Evolutionary conservation across 352 stramenopile genomes (phyloP).

Genomic region (Phytopythium helicoides): DNA sequence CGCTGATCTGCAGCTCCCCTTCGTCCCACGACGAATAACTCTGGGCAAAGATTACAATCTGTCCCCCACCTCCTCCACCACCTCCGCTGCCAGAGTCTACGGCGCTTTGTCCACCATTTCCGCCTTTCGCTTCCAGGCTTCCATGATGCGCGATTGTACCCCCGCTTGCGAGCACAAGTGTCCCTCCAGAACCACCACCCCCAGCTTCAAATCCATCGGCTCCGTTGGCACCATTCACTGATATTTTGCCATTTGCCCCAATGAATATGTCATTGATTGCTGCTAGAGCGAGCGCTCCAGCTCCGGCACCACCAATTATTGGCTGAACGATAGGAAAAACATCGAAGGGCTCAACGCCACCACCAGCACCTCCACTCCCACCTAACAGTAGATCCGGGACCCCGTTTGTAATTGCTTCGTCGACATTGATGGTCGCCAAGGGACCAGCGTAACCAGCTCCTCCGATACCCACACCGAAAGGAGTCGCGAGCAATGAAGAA

Average conservation of each 20-base stretch:
- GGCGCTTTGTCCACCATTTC: conserved; percentile 68
- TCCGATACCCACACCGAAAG: conserved; percentile 57
- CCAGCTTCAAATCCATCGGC: conserved; percentile 52
- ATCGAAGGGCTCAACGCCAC: conserved; percentile 79
- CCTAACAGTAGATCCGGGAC: conserved; percentile 81
- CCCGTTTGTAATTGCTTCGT: background rate
- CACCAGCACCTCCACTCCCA: conserved; percentile 90
- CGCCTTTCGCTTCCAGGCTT: conserved; percentile 71
- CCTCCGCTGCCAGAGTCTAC: conserved; percentile 29
- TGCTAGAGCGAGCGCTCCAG: conserved; percentile 81
- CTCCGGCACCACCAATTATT: conserved; percentile 89
- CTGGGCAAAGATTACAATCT: conserved; percentile 89
- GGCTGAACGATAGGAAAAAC: conserved; percentile 60
- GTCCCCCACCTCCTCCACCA: conserved; percentile 86
- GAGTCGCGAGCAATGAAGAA: conserved; percentile 16
- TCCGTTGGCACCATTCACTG: conserved; percentile 67
- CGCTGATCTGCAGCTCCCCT: conserved; percentile 78
- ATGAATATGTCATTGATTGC: conserved; percentile 95
- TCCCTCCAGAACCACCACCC: conserved; percentile 54
- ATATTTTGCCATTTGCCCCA: conserved; percentile 68
- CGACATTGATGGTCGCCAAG: background rate
- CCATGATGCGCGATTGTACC: conserved; percentile 68
- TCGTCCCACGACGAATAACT: conserved; percentile 87
- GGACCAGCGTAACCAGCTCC: conserved; percentile 1
- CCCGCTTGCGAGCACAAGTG: conserved; percentile 45